Evolutionary conservation across 106 monocot genomes (phyloP), one percentile per base, ranked within the genome.

Genomic region (Dendrobium nobile): DNA sequence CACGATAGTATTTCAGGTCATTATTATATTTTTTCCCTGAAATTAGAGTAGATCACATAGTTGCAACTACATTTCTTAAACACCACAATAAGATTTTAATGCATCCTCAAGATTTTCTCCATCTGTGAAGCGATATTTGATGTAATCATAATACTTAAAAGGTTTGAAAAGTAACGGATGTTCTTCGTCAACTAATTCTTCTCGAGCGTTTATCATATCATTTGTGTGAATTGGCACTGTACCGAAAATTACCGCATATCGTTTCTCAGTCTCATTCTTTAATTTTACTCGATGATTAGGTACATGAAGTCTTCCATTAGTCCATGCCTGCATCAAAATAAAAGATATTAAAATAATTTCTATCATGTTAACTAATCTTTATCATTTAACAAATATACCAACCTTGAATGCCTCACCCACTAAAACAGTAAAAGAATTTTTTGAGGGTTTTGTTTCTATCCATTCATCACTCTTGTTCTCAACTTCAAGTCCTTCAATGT

Each of bases 131-230:
- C 44, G n/a, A 47, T 72, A 37, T 3, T 37, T 37, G 2, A 37
- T 37, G 37, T 37, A 37, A 37, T 37, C 37, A 37, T 37, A 37
- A 37, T 37, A 37, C 37, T 37, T 37, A 37, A 37, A 37, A 37
- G 37, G 3, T 37, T 37, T 37, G 37, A 83, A 80, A 3, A 17
- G 59, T 37, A 47, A 19, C 5, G 79, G 79, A 43, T 84, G 79
- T 28, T 79, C 75, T 9, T 79, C 64, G 16, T 84, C 79, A 13
- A 84, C 47, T 28, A 84, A 79, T n/a, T 84, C 84, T 8, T 27
- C 45, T 41, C 64, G 84, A 37, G 65, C 13, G 24, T 75, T 19
- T 11, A 80, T 37, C 26, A 44, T 37, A 37, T 45, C 45, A 45
- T 16, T 20, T 4, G 45, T 74, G 16, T 22, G 61, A 9, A 27